Evolutionary conservation across 225 moss, liverwort and hornwort genomes (phyloP).

Genomic region (Marchantia paleacea): DNA sequence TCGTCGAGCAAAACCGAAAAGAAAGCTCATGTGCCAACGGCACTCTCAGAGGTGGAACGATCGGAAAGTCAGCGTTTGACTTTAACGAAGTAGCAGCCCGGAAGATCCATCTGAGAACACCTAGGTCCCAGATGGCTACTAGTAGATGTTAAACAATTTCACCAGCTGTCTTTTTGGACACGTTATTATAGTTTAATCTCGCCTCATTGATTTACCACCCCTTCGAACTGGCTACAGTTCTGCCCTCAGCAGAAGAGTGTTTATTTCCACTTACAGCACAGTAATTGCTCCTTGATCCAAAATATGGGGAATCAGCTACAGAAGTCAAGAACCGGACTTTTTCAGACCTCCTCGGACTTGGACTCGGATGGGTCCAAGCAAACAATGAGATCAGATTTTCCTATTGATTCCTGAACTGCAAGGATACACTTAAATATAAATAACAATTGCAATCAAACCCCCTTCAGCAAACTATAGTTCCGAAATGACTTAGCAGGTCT

Average conservation of each 20-base stretch:
- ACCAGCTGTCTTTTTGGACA: slow-evolving; percentile 9
- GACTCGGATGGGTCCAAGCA: not conserved
- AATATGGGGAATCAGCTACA: not conserved
- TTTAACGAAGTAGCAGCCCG: slow-evolving; percentile 3
- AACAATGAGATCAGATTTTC: not conserved
- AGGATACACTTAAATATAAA: no score
- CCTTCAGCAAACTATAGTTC: no score
- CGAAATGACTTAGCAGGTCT: no score
- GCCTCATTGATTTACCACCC: not conserved
- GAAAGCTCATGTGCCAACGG: not conserved
- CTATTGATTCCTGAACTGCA: no score
- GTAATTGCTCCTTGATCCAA: not conserved
- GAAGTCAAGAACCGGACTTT: not conserved
- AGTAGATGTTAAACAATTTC: not conserved
- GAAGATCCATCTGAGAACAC: not conserved
- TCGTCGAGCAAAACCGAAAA: not conserved
- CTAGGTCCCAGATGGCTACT: not conserved
- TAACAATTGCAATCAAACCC: no score
- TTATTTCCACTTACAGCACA: slow-evolving; percentile 5
- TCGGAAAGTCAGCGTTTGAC: slow-evolving; percentile 7
- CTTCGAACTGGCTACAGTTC: not conserved
- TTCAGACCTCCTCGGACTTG: slow-evolving; percentile 10
- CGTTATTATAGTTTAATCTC: not conserved
- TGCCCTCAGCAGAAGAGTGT: not conserved
- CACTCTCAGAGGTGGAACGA: not conserved